Percentiles rank a stretch among this genome's conserved stretches.
These are phyloP conservation scores for Penicillium mononematosum DNA, from an alignment of 495 filamentous ascomycete species.

Conservation along the genomic window DNA sequence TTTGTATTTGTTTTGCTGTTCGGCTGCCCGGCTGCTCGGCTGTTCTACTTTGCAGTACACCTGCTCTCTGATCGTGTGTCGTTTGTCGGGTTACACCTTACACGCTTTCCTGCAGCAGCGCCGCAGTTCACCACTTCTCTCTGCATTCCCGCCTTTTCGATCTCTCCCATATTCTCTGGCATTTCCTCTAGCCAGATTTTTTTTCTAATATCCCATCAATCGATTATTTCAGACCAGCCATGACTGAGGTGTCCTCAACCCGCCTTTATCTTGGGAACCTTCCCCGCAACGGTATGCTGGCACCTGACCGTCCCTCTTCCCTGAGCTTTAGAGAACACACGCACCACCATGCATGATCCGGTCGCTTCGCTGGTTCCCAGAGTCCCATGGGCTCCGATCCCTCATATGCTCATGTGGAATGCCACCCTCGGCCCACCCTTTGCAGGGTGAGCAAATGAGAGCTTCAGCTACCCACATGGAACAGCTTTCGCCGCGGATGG, in stretches of 20 bases:
- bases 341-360: constrained; percentile 14
- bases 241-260: constrained; percentile 79
- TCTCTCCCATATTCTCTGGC: constrained; percentile 10
- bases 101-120: constrained; percentile 20
- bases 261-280: constrained; percentile 97
- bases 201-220: constrained; percentile 11
- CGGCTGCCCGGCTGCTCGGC: not conserved
- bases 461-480: constrained; percentile 6
- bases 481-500: not conserved
- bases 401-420: not conserved
- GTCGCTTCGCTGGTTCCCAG: constrained; percentile 15
- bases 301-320: constrained; percentile 33
- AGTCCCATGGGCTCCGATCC: constrained; percentile 4
- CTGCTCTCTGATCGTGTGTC: not conserved
- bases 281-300: constrained; percentile 86
- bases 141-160: constrained; percentile 15
- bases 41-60: no score
- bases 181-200: constrained; percentile 16
- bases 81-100: constrained; percentile 7
- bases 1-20: not conserved
- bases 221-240: constrained; percentile 27
- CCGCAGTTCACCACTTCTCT: constrained; percentile 14
- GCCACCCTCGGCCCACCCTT: constrained; percentile 11
- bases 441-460: constrained; percentile 2
- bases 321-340: constrained; percentile 13